phyloP scores from a whole-genome alignment of 345 rosid species.

The Eutrema heterophyllum region DNA sequence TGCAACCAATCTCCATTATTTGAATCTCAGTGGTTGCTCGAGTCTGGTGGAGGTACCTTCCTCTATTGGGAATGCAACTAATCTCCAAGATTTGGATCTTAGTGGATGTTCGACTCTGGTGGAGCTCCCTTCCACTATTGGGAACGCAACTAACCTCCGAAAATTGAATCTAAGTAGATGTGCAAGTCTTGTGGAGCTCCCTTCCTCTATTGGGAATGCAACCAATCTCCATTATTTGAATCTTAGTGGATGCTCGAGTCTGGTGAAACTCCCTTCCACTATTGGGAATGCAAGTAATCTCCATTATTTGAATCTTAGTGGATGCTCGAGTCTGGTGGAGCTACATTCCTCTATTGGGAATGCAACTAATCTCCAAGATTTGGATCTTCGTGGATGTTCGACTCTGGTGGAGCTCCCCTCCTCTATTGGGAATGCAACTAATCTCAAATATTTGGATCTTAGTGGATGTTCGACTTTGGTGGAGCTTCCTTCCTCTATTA shows the following conservation, averaged over 20 bases:
- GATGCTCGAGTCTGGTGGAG: no score
- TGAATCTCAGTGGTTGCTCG: background rate
- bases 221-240: background rate
- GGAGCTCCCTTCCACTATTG: background rate
- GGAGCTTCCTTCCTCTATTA: no score
- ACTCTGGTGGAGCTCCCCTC: no score
- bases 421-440: no score
- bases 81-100: background rate
- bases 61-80: background rate
- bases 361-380: no score
- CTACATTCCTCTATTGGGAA: no score
- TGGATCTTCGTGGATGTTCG: no score
- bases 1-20: background rate
- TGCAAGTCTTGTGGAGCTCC: background rate
- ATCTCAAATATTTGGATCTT: no score
- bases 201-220: background rate
- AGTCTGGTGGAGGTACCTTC: background rate
- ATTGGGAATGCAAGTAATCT: no score
- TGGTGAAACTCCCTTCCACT: no score
- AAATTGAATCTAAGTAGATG: background rate
- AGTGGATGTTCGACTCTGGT: background rate
- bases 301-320: no score
- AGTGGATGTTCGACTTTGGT: no score
- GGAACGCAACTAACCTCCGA: background rate
- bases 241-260: background rate